phyloP scores from a whole-genome alignment of 768 basidiomycete species.

The Pleurotus pulmonarius region DNA sequence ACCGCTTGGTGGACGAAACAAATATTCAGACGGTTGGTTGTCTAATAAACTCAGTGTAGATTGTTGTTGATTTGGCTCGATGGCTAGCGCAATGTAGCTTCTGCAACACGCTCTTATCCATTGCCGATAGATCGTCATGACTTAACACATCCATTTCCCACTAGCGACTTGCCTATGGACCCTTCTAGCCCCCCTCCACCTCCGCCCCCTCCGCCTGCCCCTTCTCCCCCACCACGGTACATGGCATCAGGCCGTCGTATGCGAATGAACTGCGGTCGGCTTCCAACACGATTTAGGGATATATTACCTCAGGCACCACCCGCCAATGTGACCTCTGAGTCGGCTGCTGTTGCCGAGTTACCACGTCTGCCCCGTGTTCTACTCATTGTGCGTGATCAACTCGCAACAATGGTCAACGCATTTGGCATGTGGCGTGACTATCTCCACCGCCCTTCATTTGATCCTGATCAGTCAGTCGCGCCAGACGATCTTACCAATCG shows the following conservation, averaged over 20 bases:
- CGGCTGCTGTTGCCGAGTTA: background rate
- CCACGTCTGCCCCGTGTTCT: slow-evolving; percentile 13
- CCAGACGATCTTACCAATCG: slow-evolving; percentile 16
- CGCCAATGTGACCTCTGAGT: background rate
- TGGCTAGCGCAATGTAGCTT: too few species aligned
- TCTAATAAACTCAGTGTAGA: too few species aligned
- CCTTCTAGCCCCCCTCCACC: background rate
- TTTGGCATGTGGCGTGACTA: slow-evolving; percentile 17
- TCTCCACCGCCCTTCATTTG: slow-evolving; percentile 17
- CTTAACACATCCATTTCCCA: too few species aligned
- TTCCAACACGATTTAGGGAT: slow-evolving; percentile 13
- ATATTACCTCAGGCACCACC: slow-evolving; percentile 13
- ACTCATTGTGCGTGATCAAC: slow-evolving; percentile 9
- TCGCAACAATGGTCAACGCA: slow-evolving; percentile 11
- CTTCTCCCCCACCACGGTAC: background rate
- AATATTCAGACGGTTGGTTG: too few species aligned
- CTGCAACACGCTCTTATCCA: too few species aligned
- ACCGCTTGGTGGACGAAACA: too few species aligned
- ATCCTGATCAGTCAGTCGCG: slow-evolving; percentile 12
- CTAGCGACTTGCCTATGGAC: too few species aligned
- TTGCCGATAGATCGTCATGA: too few species aligned
- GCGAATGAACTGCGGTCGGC: background rate
- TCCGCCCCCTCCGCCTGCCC: background rate
- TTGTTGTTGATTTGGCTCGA: too few species aligned
- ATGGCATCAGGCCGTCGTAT: background rate